Percentiles rank a stretch among this genome's conserved stretches.
phyloP scores from a whole-genome alignment of 139 green algal species.

The Coelastrella sp. region DNA sequence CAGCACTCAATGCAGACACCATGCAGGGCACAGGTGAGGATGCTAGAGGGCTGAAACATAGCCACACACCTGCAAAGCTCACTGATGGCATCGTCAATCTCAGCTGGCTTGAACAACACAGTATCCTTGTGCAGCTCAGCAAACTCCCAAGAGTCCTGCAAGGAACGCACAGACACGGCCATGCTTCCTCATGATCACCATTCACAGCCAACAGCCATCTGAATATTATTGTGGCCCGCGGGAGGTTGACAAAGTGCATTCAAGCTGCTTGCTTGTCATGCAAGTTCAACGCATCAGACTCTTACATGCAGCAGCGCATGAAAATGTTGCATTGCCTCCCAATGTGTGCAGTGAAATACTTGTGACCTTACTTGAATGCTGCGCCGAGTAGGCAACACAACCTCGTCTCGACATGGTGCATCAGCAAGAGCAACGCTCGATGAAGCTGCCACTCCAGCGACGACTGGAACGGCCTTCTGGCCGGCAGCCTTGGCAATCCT shows the following conservation, averaged over 20 bases:
- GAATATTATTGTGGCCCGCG: too few relatives aligned
- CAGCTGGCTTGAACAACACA: slow-evolving; percentile 24
- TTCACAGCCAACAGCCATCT: not conserved
- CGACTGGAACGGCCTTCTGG: slow-evolving; percentile 11
- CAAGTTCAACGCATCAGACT: too few relatives aligned
- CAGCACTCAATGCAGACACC: not conserved
- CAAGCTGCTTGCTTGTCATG: too few relatives aligned
- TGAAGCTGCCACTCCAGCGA: not conserved
- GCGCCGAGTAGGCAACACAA: not conserved
- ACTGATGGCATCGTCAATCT: slow-evolving; percentile 19
- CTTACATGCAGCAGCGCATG: not conserved
- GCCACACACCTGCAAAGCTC: not conserved
- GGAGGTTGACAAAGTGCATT: too few relatives aligned
- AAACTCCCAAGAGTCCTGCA: slow-evolving; percentile 31
- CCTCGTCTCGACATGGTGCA: not conserved
- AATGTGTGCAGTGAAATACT: too few relatives aligned
- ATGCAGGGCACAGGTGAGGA: too few relatives aligned
- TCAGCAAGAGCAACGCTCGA: slow-evolving; percentile 19
- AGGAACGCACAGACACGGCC: not conserved
- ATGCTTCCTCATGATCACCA: not conserved
- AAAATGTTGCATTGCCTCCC: not conserved
- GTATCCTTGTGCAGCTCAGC: slow-evolving; percentile 22
- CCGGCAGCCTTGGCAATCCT: slow-evolving; percentile 25
- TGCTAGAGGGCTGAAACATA: too few relatives aligned
- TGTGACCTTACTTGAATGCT: not conserved